phyloP scores from a whole-genome alignment of 495 filamentous ascomycete species.

The Talaromyces nanjingensis region DNA sequence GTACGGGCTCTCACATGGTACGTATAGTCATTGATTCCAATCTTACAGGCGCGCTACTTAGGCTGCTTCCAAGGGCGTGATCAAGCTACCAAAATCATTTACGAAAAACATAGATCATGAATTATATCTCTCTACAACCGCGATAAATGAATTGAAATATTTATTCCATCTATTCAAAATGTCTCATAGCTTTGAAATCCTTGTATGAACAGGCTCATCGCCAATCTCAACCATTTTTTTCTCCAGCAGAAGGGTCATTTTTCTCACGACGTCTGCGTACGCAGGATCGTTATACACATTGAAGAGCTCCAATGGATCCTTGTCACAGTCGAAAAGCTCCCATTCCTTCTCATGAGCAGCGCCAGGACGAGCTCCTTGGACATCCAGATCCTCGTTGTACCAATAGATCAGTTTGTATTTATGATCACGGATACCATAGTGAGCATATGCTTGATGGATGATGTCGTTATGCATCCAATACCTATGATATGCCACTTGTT shows the following conservation, averaged over 20 bases:
- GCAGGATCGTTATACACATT: slow-evolving; percentile 28
- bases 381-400: slow-evolving; percentile 34
- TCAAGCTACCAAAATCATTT: no score
- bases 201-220: slow-evolving; percentile 27
- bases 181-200: background rate
- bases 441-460: slow-evolving; percentile 32
- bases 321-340: slow-evolving; percentile 38
- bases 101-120: background rate
- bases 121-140: background rate
- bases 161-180: background rate
- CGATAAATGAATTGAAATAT: no score
- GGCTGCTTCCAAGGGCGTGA: no score
- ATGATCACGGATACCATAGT: slow-evolving; percentile 36
- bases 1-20: no score
- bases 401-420: slow-evolving; percentile 42
- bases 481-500: slow-evolving; percentile 38
- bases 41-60: no score
- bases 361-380: slow-evolving; percentile 28
- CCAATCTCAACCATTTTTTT: slow-evolving; percentile 37
- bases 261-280: slow-evolving; percentile 24
- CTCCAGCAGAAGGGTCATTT: slow-evolving; percentile 30
- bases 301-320: slow-evolving; percentile 39
- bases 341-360: slow-evolving; percentile 28
- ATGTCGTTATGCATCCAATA: slow-evolving; percentile 42
- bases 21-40: no score